Percentiles rank a stretch among this genome's conserved stretches.
Evolutionary conservation across 2,329 filamentous ascomycete genomes (phyloP).

Genomic region (Fusarium sp.): DNA sequence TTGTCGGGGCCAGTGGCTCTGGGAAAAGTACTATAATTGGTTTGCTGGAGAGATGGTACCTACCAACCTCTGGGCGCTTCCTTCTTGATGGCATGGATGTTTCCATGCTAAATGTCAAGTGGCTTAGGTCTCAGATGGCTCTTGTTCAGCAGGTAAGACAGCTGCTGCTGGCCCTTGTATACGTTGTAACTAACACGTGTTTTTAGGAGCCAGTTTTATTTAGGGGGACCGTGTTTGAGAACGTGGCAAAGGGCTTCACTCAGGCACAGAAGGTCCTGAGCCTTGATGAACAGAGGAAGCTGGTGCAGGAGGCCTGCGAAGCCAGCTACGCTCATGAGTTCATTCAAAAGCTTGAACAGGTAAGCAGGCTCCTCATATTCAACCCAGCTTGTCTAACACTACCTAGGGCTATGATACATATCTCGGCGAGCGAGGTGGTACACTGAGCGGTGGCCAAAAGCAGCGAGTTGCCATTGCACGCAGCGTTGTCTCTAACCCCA

Average conservation of each 20-base stretch:
- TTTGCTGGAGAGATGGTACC: constrained; percentile 72
- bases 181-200: neutral
- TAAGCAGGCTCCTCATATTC: neutral
- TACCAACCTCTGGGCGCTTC: constrained; percentile 45
- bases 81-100: constrained; percentile 50
- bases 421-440: constrained; percentile 35
- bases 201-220: constrained; percentile 38
- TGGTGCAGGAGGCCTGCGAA: constrained; percentile 30
- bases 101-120: constrained; percentile 51
- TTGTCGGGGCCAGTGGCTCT: constrained; percentile 74
- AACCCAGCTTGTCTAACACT: neutral
- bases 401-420: constrained; percentile 32
- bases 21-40: constrained; percentile 76
- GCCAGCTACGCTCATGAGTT: constrained; percentile 38
- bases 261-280: constrained; percentile 12
- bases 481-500: constrained; percentile 66
- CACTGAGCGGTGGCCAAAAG: constrained; percentile 63
- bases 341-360: constrained; percentile 27
- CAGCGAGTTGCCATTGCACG: constrained; percentile 71
- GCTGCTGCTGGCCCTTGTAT: too few relatives aligned
- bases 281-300: neutral
- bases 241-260: constrained; percentile 35
- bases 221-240: constrained; percentile 41
- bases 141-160: constrained; percentile 46
- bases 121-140: constrained; percentile 56